phyloP scores from a whole-genome alignment of 1,284 basidiomycete genomes.

The Puccinia triticina region DNA sequence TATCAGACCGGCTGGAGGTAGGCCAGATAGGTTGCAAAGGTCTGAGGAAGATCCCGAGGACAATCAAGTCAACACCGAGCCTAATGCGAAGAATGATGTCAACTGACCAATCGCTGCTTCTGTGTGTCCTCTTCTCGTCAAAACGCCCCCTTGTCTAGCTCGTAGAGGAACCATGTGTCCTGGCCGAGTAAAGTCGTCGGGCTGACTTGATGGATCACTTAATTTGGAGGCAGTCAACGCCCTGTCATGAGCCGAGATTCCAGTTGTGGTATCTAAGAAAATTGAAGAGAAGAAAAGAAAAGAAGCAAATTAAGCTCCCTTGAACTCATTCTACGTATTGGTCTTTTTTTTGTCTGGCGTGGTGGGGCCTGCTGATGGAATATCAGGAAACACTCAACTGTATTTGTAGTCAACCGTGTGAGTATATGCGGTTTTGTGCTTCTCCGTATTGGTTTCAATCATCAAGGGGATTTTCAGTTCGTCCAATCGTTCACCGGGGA shows the following conservation, averaged over 20 bases:
- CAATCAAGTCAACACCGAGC: neutral
- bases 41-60: conserved; percentile 63
- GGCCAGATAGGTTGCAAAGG: conserved; percentile 76
- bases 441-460: conserved; percentile 86
- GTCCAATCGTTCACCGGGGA: conserved; percentile 75
- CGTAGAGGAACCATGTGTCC: conserved; percentile 94
- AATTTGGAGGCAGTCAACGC: conserved; percentile 82
- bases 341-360: neutral
- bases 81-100: neutral
- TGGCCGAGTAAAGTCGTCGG: conserved; percentile 84
- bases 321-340: neutral
- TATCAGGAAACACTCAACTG: conserved; percentile 63
- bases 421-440: conserved; percentile 94
- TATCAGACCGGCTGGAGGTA: conserved; percentile 79
- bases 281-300: conserved; percentile 26
- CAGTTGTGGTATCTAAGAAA: conserved; percentile 79
- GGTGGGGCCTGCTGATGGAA: neutral
- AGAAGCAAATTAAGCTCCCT: neutral
- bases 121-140: conserved; percentile 86
- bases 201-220: conserved; percentile 65
- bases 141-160: conserved; percentile 80
- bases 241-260: conserved; percentile 95
- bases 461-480: conserved; percentile 90
- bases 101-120: conserved; percentile 75
- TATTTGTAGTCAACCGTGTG: conserved; percentile 89